Evolutionary conservation across 805 yeast genomes (phyloP), one percentile per base, ranked within the genome.

Genomic region (baker's yeast (Saccharomyces cerevisiae)): DNA sequence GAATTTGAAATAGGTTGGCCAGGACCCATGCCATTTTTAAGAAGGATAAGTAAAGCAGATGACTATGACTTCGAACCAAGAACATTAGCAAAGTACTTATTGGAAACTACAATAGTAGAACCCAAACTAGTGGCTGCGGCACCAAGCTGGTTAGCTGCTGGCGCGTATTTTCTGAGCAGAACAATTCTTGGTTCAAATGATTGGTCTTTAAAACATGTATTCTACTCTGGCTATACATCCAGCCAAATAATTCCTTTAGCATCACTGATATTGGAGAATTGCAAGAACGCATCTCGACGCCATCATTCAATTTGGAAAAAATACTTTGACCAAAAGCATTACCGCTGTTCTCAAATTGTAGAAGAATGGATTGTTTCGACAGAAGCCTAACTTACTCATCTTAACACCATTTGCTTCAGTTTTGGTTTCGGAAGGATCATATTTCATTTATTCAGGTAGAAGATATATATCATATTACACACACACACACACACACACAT

Each of bases 1-100:
- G 89, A 89, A 60, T 91, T 89, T 72, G 96, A 90, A 68, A 81
- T 91, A 80, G 96, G 96, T 24, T 90, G 90, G 89, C 97, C 97
- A 1, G 97, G 97, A 11, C 97, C 97, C 52, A 89, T 91, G 96
- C 85, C 96, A 46, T 91, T 90, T 67, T 75, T 91, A 60, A 81
- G 97, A 68, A 81, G 96, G 62, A 85, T 92, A 2, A 85, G 94
- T 55, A 91, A 90, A 72, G 97, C 97, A n/a, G 97, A 91, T 71
- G 92, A 88, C 67, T 91, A 91, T 71, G 96, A 91, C 67, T 82
- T 84, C 64, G 96, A 89, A 65, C 87, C 92, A 8, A 77, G 97
- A 65, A 89, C 96, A 0, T 75, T 91, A 59, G 95, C 97, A 46
- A 91, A 91, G 70, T 91, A 89, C 68, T 81, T 91, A 59, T 75